Percentiles rank a stretch among this genome's conserved stretches.
These are phyloP conservation scores for Geum urbanum DNA, from an alignment of 306 rosid species.

Conservation along the genomic window DNA sequence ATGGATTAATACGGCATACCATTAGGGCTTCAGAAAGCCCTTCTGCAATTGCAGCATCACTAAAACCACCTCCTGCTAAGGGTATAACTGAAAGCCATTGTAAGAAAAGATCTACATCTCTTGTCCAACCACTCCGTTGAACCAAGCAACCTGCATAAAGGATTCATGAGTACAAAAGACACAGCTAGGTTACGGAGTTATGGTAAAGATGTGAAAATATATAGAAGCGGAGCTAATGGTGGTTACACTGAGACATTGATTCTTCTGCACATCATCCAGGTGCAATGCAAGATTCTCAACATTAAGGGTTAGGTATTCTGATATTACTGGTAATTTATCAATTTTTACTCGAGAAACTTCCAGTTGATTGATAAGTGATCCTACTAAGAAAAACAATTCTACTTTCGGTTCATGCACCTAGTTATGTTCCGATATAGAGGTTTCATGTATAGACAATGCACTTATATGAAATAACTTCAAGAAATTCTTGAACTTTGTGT, in stretches of 20 bases:
- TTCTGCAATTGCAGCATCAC: slow-evolving; percentile 94
- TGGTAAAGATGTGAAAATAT: background rate
- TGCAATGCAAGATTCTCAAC: background rate
- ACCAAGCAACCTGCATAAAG: slow-evolving; percentile 65
- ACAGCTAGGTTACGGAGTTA: background rate
- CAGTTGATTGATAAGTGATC: background rate
- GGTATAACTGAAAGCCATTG: slow-evolving; percentile 75
- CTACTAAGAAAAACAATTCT: background rate
- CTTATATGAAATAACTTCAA: background rate
- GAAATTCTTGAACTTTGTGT: background rate
- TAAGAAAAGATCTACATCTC: slow-evolving; percentile 66
- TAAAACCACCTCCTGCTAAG: slow-evolving; percentile 85
- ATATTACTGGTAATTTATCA: background rate
- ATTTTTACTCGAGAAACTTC: background rate
- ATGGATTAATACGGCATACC: slow-evolving; percentile 41
- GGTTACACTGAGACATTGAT: background rate
- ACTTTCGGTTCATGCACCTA: background rate
- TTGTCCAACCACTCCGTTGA: slow-evolving; percentile 90
- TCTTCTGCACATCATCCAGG: background rate
- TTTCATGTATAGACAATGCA: background rate
- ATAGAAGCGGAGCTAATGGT: background rate
- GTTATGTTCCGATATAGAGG: background rate
- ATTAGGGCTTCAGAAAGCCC: slow-evolving; percentile 95
- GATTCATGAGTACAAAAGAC: slow-evolving; percentile 12
- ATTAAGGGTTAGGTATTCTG: background rate